A percentile compares a stretch with the other conserved stretches of the same genome.
Evolutionary conservation across 202 grass and related monocot genomes (phyloP).

Genomic region (Saccharum hybrid): DNA sequence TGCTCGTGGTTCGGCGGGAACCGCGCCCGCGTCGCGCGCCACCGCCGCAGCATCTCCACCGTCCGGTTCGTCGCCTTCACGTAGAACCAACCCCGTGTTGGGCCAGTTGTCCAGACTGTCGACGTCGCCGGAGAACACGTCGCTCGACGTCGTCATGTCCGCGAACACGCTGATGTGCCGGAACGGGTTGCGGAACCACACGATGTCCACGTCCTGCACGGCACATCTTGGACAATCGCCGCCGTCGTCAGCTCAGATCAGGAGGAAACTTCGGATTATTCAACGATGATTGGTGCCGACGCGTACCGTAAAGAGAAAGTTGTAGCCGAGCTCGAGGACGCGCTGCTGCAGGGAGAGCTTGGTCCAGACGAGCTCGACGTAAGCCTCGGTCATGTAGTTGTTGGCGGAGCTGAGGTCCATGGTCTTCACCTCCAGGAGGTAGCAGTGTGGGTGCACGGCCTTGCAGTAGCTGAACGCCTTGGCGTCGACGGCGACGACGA

Average conservation of each 20-base stretch:
- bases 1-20: too few relatives aligned
- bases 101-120: conserved; percentile 36
- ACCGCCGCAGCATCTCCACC: not conserved
- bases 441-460: conserved; percentile 66
- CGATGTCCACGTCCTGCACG: conserved; percentile 60
- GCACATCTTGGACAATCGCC: not conserved
- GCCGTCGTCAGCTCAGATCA: not conserved
- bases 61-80: conserved; percentile 52
- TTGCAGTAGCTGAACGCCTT: conserved; percentile 50
- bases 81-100: conserved; percentile 68
- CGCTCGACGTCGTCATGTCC: conserved; percentile 56
- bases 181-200: conserved; percentile 68
- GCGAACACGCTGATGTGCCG: conserved; percentile 55
- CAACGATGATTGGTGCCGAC: not conserved
- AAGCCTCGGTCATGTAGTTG: conserved; percentile 55
- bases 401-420: not conserved
- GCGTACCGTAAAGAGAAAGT: conserved; percentile 62
- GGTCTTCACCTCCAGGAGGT: conserved; percentile 37
- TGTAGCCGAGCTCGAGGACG: conserved; percentile 77
- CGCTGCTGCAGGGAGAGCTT: conserved; percentile 50
- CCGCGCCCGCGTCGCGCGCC: too few relatives aligned
- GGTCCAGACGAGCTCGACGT: conserved; percentile 65
- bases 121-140: conserved; percentile 43
- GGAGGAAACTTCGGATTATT: not conserved
- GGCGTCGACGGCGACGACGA: conserved; percentile 64